Base-by-base conservation (phyloP, 164 flowering plant genomes). In the Umbellularia californica region DNA sequence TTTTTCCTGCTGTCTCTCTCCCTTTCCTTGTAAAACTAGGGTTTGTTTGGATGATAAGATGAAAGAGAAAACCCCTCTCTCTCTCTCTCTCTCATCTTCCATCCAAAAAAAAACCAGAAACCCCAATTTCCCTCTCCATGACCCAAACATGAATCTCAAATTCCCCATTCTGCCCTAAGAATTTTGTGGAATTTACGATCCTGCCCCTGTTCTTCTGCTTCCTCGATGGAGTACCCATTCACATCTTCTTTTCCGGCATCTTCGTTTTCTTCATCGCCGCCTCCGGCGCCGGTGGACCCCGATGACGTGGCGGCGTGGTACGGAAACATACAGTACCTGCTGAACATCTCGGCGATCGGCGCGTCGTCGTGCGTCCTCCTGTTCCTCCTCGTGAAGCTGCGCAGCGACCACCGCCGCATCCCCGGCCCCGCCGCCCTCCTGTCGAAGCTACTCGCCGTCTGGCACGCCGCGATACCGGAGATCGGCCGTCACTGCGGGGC, bases 401-500 rank as follows among this genome's bases (percentile, higher is more conserved):
- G 98, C 9, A 86, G 92, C 84, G 99, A 94, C 71, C 99, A 96
- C 83, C 91, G 92, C 24, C 90, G 91, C 11, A 89, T 96, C 71
- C 99, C 97, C 0, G 93, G 93, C 1, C 97, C 94, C 15, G 41
- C 90, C 15, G 97, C 89, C 15, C 85, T 96, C n/a, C 65, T 73
- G n/a, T 58, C 97, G 11, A 96, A 96, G 88, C 97, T 96, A 5
- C 89, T 96, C n/a, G 95, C 98, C 20, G 97, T 92, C 19, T 96
- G 99, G 99, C 98, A 96, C 76, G 96, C 98, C 63, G 91, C 98
- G 11, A 81, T 87, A 28, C 87, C 89, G 1, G 95, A 96, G 81
- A 94, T 96, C 72, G 94, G 97, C 9, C 85, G 84, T 50, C 98
- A 96, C 77, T 96, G 98, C 68, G 99, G 98, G 0, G 99, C 99